These are phyloP conservation scores for Adansonia madagascariensis DNA, from an alignment of 441 rosid genomes.

Conservation along the genomic window DNA sequence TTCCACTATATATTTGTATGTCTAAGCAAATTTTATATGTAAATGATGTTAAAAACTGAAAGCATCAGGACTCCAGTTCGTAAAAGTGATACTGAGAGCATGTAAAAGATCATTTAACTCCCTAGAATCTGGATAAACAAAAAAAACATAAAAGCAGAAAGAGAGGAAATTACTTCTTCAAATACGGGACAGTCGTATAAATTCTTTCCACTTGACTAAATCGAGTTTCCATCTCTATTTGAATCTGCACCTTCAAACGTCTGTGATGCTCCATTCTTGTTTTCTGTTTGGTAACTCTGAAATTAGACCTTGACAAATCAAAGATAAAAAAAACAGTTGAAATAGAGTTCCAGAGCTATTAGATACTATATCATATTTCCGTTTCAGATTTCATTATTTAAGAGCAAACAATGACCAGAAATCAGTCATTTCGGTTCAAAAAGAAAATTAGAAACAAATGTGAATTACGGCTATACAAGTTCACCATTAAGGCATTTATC, in stretches of 20 bases:
- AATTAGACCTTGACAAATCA: no score
- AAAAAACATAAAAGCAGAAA: no score
- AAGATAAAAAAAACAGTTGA: no score
- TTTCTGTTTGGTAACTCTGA: no score
- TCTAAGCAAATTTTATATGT: no score
- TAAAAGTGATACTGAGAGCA: not conserved
- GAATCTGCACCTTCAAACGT: constrained; percentile 52
- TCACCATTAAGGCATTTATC: not conserved
- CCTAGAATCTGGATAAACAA: not conserved
- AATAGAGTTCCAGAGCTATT: not conserved
- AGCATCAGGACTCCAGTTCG: not conserved
- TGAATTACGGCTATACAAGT: not conserved
- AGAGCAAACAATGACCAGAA: not conserved
- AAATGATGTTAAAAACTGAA: not conserved
- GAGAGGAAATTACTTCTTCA: no score
- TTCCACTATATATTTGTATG: no score
- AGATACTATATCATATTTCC: not conserved
- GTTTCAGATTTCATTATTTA: not conserved
- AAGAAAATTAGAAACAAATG: not conserved
- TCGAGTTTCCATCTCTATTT: constrained; percentile 49
- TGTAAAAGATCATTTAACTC: not conserved
- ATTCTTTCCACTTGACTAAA: constrained; percentile 41
- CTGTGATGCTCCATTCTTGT: constrained; percentile 23
- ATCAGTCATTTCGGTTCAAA: not conserved
- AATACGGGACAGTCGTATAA: not conserved